A percentile compares a stretch with the other conserved stretches of the same genome.
Conservation (phyloP, 768 basidiomycete species). For the Clathrus columnatus region DNA sequence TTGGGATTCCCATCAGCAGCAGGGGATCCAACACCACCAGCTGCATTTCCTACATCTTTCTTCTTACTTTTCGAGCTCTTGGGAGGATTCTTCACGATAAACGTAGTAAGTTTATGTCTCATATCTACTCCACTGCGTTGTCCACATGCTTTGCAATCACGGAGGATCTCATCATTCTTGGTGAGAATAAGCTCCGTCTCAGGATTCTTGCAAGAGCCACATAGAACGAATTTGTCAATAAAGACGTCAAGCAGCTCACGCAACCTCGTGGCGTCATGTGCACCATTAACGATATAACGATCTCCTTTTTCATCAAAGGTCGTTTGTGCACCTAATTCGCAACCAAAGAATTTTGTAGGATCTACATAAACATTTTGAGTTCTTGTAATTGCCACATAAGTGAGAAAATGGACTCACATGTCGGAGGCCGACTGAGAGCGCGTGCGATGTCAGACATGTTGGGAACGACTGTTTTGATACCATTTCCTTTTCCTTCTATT, state of each 20-base stretch:
- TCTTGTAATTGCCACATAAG: not conserved
- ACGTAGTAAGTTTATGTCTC: slow-evolving; percentile 93
- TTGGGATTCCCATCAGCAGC: slow-evolving; percentile 33
- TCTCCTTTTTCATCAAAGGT: slow-evolving; percentile 95
- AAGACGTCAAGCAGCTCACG: slow-evolving; percentile 93
- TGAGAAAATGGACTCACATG: slow-evolving; percentile 32
- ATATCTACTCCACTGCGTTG: slow-evolving; percentile 88
- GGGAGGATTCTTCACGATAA: slow-evolving; percentile 96
- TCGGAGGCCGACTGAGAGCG: slow-evolving; percentile 87
- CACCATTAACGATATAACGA: slow-evolving; percentile 97
- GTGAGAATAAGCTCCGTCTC: slow-evolving; percentile 93
- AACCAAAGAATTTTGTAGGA: slow-evolving; percentile 98
- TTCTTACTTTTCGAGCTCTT: slow-evolving; percentile 48
- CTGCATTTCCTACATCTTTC: slow-evolving; percentile 44
- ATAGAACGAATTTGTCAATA: slow-evolving; percentile 98
- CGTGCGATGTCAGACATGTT: slow-evolving; percentile 98
- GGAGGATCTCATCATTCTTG: slow-evolving; percentile 81
- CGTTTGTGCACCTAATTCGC: slow-evolving; percentile 96
- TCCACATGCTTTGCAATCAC: slow-evolving; percentile 98
- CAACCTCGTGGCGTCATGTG: slow-evolving; percentile 83
- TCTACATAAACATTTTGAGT: slow-evolving; percentile 33
- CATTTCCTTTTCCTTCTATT: slow-evolving; percentile 98
- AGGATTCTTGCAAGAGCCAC: slow-evolving; percentile 96
- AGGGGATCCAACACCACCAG: slow-evolving; percentile 34
- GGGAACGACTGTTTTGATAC: slow-evolving; percentile 97